Base-by-base conservation (phyloP, 345 rosid species). In the Luvunga scandens region DNA sequence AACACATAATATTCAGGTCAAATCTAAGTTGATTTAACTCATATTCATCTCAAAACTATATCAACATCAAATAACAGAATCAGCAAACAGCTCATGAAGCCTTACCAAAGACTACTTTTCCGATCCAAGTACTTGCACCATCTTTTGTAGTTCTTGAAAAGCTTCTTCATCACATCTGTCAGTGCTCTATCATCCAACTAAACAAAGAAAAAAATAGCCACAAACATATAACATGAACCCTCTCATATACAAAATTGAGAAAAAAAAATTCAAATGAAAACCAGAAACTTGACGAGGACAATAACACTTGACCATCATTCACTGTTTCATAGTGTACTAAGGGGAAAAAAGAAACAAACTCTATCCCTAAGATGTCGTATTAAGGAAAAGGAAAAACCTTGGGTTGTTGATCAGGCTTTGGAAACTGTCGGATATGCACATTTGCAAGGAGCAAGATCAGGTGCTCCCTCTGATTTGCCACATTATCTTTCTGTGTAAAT, bases 401-500 rank as follows among this genome's bases (percentile, higher is more conserved):
- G 45, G 98, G 98, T 74, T 92, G 99, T 81, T 91, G 98, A 84
- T 97, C 98, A 74, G 97, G 95, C 89, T 97, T 94, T 33, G 98
- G 98, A 87, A 94, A 93, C 75, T 87, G 97, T 18, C 99, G 88
- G 81, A 91, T 97, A 84, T 94, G 98, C 79, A 94, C 99, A 83
- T 97, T 97, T 71, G 99, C 99, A 75, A 97, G 94, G 82, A 97
- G 83, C 66, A 97, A 86, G 80, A 97, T 94, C 84, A 97, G 83
- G 82, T 97, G 99, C 76, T 97, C 99, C 85, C 99, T 94, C 89
- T 97, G 99, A 87, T 97, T 97, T 82, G 97, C 97, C 86, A 97
- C 99, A 62, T 86, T 97, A 76, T 89, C 98, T 83, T 91, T 97
- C 99, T 97, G 98, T 76, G 83, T 78, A 74, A 71, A 56, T 56